Conservation (phyloP, 345 rosid species). For the Pugionium cornutum region DNA sequence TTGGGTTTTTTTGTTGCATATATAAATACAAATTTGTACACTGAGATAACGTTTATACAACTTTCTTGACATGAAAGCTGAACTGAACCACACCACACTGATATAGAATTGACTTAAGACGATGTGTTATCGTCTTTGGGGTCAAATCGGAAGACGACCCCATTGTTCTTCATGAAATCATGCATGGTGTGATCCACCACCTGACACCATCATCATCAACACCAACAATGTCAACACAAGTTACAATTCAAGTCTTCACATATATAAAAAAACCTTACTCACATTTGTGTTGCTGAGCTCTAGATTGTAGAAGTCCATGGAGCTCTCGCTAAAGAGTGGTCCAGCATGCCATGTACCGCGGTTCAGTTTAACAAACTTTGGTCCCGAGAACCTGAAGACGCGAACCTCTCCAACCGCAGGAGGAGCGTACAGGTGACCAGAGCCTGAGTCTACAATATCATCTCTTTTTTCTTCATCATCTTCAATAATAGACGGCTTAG, state of each 20-base stretch:
- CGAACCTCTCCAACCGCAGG: constrained; percentile 59
- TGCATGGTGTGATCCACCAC: constrained; percentile 73
- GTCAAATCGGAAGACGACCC: constrained; percentile 46
- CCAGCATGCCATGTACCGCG: constrained; percentile 90
- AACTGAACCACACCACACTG: not conserved
- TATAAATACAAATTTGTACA: not conserved
- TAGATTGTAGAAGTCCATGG: constrained; percentile 79
- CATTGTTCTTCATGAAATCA: constrained; percentile 48
- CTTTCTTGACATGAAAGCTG: not conserved
- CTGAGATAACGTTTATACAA: too few species aligned
- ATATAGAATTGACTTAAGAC: not conserved
- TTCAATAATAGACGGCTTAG: constrained; percentile 59
- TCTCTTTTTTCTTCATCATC: constrained; percentile 27
- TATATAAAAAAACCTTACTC: constrained; percentile 27
- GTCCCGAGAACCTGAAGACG: constrained; percentile 64
- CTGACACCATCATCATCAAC: constrained; percentile 37
- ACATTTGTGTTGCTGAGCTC: constrained; percentile 85
- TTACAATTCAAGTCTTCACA: not conserved
- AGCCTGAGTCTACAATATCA: constrained; percentile 36
- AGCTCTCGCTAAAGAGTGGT: constrained; percentile 54
- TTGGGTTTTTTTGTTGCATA: not conserved
- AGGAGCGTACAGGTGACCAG: constrained; percentile 64
- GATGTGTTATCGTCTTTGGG: constrained; percentile 5
- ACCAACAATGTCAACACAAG: constrained; percentile 11
- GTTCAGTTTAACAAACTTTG: constrained; percentile 69